These are phyloP conservation scores for Cadophora sp. DNA, from an alignment of 2,329 filamentous ascomycete genomes.

Conservation along the genomic window DNA sequence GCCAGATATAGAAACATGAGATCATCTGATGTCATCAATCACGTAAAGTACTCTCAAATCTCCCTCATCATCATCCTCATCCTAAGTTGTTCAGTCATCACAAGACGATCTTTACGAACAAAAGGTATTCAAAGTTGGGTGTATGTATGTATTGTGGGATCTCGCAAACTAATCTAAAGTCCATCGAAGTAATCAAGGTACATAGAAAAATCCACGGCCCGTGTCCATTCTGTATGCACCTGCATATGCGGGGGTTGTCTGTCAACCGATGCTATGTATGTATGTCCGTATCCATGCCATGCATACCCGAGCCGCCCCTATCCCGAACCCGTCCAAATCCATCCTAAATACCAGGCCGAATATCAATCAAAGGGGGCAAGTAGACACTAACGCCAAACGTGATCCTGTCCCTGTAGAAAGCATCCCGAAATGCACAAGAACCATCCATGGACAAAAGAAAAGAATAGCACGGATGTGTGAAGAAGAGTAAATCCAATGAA, in stretches of 20 bases:
- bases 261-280: slow-evolving; percentile 8
- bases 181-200: slow-evolving; percentile 5
- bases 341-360: slow-evolving; percentile 10
- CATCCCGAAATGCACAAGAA: slow-evolving; percentile 16
- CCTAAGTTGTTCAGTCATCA: background rate
- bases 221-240: slow-evolving; percentile 18
- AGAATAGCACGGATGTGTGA: background rate
- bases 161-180: slow-evolving; percentile 14
- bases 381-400: slow-evolving; percentile 12
- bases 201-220: background rate
- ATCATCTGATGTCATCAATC: background rate
- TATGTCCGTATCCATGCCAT: slow-evolving; percentile 17
- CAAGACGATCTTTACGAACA: background rate
- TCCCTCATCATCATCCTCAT: background rate
- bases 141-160: slow-evolving; percentile 9
- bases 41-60: background rate
- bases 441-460: slow-evolving; percentile 8
- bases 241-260: slow-evolving; percentile 14
- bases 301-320: slow-evolving; percentile 6
- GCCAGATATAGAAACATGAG: background rate
- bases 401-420: background rate
- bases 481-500: background rate
- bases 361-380: slow-evolving; percentile 3
- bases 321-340: background rate
- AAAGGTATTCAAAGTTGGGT: background rate